Evolutionary conservation across 805 yeast genomes (phyloP).

Genomic region (Priceomyces haplophilus): DNA sequence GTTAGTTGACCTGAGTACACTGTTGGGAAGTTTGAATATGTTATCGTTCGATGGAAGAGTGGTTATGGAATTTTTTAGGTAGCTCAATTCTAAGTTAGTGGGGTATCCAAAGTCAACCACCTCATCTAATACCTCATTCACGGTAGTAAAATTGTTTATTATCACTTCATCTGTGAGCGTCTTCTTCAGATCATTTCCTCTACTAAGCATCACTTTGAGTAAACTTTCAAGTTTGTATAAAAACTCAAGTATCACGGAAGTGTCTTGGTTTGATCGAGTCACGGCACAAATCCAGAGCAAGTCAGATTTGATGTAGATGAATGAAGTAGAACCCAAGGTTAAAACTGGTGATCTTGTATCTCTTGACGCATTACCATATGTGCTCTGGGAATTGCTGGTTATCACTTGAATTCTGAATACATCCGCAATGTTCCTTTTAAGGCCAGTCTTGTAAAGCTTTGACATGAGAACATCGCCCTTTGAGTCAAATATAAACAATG

Average conservation of each 20-base stretch:
- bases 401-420: conserved; percentile 92
- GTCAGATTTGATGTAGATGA: conserved; percentile 65
- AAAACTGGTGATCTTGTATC: conserved; percentile 45
- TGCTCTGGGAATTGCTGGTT: conserved; percentile 38
- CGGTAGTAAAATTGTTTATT: conserved; percentile 60
- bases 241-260: conserved; percentile 75
- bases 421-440: conserved; percentile 76
- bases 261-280: conserved; percentile 86
- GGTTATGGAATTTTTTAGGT: conserved; percentile 19
- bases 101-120: conserved; percentile 78
- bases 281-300: conserved; percentile 82
- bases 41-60: conserved; percentile 16
- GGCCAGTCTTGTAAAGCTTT: conserved; percentile 67
- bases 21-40: conserved; percentile 15
- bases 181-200: conserved; percentile 8
- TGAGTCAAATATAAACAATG: conserved; percentile 70
- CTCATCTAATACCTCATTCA: conserved; percentile 78
- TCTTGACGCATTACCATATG: conserved; percentile 14
- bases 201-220: conserved; percentile 33
- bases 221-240: conserved; percentile 59
- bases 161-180: conserved; percentile 38
- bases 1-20: conserved; percentile 4
- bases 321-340: conserved; percentile 90
- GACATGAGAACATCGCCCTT: conserved; percentile 84
- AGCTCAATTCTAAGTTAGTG: conserved; percentile 52